Conservation (phyloP, 768 basidiomycete species). For the Suillus brevipes region DNA sequence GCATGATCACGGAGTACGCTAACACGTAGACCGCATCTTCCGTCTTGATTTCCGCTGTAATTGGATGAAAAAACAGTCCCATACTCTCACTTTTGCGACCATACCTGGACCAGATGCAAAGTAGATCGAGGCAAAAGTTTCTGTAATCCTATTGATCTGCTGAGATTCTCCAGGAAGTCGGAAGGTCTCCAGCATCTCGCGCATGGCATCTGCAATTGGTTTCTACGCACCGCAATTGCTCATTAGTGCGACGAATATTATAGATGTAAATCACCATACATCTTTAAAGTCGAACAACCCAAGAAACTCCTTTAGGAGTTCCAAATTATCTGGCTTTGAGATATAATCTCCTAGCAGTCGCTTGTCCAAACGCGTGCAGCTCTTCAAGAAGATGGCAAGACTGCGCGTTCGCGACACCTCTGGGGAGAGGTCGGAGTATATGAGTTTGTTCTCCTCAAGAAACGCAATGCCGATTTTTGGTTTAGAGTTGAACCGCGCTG, state of each 20-base stretch:
- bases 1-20: constrained; percentile 94
- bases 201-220: constrained; percentile 93
- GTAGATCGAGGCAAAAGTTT: constrained; percentile 90
- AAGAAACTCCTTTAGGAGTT: constrained; percentile 85
- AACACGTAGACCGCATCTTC: constrained; percentile 94
- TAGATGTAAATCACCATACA: constrained; percentile 45
- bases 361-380: constrained; percentile 85
- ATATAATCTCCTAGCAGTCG: constrained; percentile 91
- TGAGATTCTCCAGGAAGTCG: constrained; percentile 94
- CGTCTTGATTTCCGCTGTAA: constrained; percentile 78
- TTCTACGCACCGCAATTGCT: constrained; percentile 53
- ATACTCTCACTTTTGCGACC: constrained; percentile 17
- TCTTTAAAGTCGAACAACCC: constrained; percentile 85
- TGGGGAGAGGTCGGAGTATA: constrained; percentile 65
- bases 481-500: constrained; percentile 86
- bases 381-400: constrained; percentile 85
- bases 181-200: constrained; percentile 91
- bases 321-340: constrained; percentile 83
- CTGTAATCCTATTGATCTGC: constrained; percentile 91
- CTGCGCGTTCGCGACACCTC: constrained; percentile 60
- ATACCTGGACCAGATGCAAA: constrained; percentile 82
- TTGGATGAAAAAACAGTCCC: constrained; percentile 3
- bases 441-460: constrained; percentile 89
- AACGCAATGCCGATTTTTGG: constrained; percentile 90
- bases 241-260: neutral